Evolutionary conservation across 805 yeast species (phyloP).

Genomic region (Pichia cabralensis): DNA sequence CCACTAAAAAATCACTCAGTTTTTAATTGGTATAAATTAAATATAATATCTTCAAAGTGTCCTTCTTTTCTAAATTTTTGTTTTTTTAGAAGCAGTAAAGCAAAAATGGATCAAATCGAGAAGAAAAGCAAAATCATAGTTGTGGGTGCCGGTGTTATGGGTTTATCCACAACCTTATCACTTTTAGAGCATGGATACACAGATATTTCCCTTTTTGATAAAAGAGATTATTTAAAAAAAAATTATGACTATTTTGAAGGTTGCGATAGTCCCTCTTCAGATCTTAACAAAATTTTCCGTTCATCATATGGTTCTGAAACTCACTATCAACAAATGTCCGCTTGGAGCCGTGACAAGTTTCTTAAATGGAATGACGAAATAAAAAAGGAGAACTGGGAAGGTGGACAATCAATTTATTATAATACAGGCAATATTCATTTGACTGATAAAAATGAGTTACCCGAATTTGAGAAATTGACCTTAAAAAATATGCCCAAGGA

Average conservation of each 20-base stretch:
- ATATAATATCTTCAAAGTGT: too few relatives aligned
- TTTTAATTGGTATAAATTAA: too few relatives aligned
- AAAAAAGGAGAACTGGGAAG: conserved; percentile 10
- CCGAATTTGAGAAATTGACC: conserved; percentile 9
- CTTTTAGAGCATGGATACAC: conserved; percentile 13
- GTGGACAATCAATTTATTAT: conserved; percentile 12
- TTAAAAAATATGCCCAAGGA: conserved; percentile 11
- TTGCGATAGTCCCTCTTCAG: conserved; percentile 17
- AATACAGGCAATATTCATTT: conserved; percentile 14
- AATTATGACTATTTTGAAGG: conserved; percentile 14
- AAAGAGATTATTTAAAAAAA: conserved; percentile 10
- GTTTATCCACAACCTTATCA: conserved; percentile 32
- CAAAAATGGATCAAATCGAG: too few relatives aligned
- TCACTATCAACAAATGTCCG: conserved; percentile 14
- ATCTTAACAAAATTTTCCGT: conserved; percentile 16
- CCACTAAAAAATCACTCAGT: too few relatives aligned
- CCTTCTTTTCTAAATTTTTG: too few relatives aligned
- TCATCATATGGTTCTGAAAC: conserved; percentile 13
- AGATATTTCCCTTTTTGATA: conserved; percentile 13
- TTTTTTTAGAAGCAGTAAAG: too few relatives aligned
- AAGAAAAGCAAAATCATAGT: conserved; percentile 20
- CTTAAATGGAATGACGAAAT: conserved; percentile 15
- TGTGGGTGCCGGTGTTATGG: conserved; percentile 43
- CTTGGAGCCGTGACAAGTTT: conserved; percentile 10
- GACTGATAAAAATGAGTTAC: conserved; percentile 6